Conservation (phyloP, 345 rosid genomes). For the Turnera subulata region DNA sequence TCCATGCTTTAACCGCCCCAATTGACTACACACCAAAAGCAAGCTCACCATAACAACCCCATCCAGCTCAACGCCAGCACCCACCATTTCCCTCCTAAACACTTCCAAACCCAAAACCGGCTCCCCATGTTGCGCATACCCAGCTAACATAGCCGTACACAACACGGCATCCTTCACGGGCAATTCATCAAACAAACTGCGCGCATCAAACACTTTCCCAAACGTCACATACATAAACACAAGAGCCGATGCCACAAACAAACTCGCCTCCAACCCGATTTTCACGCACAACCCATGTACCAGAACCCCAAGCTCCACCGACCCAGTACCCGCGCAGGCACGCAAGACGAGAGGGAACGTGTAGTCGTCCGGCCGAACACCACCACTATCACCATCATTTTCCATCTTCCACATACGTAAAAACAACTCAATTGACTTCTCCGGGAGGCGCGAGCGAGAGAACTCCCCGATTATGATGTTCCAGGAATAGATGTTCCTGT, state of each 20-base stretch:
- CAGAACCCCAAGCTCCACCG: slow-evolving; percentile 21
- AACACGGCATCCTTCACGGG: slow-evolving; percentile 45
- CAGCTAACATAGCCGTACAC: slow-evolving; percentile 61
- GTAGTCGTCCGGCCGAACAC: slow-evolving; percentile 45
- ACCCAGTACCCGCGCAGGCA: slow-evolving; percentile 41
- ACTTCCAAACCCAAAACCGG: slow-evolving; percentile 36
- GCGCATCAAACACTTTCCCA: slow-evolving; percentile 29
- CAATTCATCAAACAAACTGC: slow-evolving; percentile 54
- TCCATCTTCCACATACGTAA: slow-evolving; percentile 43
- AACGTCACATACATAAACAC: slow-evolving; percentile 36
- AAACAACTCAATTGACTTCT: slow-evolving; percentile 38
- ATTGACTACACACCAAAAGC: slow-evolving; percentile 45
- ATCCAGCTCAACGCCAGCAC: slow-evolving; percentile 35
- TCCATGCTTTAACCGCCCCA: slow-evolving; percentile 50
- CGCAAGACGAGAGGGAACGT: slow-evolving; percentile 60
- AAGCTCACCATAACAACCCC: slow-evolving; percentile 65
- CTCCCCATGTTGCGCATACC: slow-evolving; percentile 56
- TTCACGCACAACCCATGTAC: slow-evolving; percentile 46
- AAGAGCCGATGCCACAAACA: slow-evolving; percentile 51
- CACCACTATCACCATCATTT: not conserved
- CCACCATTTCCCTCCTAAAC: slow-evolving; percentile 43
- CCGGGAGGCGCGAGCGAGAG: slow-evolving; percentile 41
- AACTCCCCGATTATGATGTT: slow-evolving; percentile 63
- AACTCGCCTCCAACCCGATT: slow-evolving; percentile 38
- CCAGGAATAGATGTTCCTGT: slow-evolving; percentile 58